Percentiles rank a stretch among this genome's conserved stretches.
Evolutionary conservation across 176 grass and related monocot species (phyloP).

Genomic region (Aegilops longissima): DNA sequence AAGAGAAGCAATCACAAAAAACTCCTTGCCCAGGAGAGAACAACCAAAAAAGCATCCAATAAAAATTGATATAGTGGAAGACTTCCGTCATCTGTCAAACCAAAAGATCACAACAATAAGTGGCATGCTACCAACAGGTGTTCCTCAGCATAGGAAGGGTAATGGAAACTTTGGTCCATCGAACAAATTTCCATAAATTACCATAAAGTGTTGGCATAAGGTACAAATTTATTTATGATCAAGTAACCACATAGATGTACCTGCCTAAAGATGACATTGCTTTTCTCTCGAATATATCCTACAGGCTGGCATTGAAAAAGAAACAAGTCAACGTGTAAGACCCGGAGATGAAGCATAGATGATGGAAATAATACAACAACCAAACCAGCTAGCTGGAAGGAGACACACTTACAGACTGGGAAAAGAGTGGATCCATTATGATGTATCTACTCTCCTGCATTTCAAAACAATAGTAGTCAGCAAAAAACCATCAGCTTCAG

Average conservation of each 20-base stretch:
- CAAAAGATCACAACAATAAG: not conserved
- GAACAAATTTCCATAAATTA: not conserved
- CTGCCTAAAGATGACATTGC: constrained; percentile 92
- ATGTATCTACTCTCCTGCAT: constrained; percentile 90
- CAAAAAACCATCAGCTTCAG: not conserved
- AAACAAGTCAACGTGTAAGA: constrained; percentile 23
- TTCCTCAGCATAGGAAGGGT: not conserved
- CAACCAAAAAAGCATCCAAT: constrained; percentile 5
- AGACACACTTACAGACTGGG: constrained; percentile 67
- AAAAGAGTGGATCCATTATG: constrained; percentile 77
- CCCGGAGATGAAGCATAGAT: not conserved
- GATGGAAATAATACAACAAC: not conserved
- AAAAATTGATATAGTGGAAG: not conserved
- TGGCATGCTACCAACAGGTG: not conserved
- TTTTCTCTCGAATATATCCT: constrained; percentile 87
- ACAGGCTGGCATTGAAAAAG: constrained; percentile 57
- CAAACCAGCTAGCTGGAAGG: constrained; percentile 1
- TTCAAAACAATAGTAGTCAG: constrained; percentile 27
- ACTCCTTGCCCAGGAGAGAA: not conserved
- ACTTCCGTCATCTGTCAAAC: not conserved
- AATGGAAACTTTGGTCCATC: not conserved
- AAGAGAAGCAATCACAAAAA: not conserved
- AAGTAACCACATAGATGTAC: constrained; percentile 36
- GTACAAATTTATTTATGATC: constrained; percentile 12
- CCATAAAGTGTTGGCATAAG: not conserved